Base-by-base conservation (phyloP, 2,329 filamentous ascomycete genomes). In the Talaromyces rugulosus region DNA sequence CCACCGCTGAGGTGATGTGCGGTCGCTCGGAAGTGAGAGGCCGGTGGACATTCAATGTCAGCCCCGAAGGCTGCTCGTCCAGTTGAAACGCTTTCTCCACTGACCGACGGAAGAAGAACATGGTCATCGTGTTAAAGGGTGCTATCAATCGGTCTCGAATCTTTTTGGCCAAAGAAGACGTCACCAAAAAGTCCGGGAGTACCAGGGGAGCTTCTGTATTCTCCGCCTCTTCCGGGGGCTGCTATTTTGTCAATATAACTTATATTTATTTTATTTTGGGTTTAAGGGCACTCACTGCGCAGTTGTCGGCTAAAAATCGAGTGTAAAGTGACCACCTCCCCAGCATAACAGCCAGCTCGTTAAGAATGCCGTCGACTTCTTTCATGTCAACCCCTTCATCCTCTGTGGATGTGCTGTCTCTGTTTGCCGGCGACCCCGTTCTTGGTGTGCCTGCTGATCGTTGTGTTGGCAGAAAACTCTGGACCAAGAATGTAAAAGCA, bases 21-120 rank as follows among this genome's bases (percentile, higher is more conserved):
- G 95, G 95, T 2, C 92, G 85, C 68, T 92, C 92, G 62, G 88
- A 85, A 58, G 89, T 86, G 51, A 96, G 81, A 3, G 89, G 82
- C 70, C 84, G 90, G 70, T 84, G 88, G 50, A 89, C 82, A 71
- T 88, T 91, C 36, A 99, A 81, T 0, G 90, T 90, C 23, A 99
- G 80, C 23, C 92, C 92, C 0, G 83, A 78, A 0, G 95, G 95
- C 23, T 88, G 85, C 74, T 99, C 96, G 72, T 99, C 95, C 53
- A 99, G 81, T 74, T 99, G 94, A 75, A 99, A 99, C 0, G 95
- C 92, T 75, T 97, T 98, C 72, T 99, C 95, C 2, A 99, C 93
- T 0, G 93, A 96, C 56, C 95, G 86, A 6, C 96, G 89, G 80
- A 97, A 94, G 85, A 97, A 98, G 79, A 99, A 99, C 1, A 89